These are phyloP conservation scores for Pichia eremophila DNA, from an alignment of 805 yeast genomes.

Conservation along the genomic window DNA sequence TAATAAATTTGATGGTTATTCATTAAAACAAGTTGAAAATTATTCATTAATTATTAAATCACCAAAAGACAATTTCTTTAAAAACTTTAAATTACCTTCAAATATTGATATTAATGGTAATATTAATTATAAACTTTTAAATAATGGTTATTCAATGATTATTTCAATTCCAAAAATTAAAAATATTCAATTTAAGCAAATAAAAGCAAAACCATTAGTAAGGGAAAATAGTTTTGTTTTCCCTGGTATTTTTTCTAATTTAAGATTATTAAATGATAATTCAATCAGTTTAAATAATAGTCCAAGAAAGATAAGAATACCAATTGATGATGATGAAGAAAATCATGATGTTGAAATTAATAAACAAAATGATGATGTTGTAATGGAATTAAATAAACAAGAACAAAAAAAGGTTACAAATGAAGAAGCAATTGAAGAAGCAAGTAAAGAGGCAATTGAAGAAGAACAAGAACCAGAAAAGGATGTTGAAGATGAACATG, in stretches of 20 bases:
- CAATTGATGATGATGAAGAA: slow-evolving; percentile 1
- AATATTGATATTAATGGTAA: slow-evolving; percentile 15
- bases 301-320: background rate
- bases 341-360: background rate
- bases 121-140: slow-evolving; percentile 10
- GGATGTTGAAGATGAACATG: no score
- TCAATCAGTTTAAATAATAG: background rate
- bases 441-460: no score
- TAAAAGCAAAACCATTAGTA: no score
- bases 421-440: no score
- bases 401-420: no score
- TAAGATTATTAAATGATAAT: background rate
- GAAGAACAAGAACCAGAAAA: no score
- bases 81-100: slow-evolving; percentile 16
- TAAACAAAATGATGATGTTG: background rate
- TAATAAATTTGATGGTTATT: slow-evolving; percentile 16
- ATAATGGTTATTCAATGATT: slow-evolving; percentile 16
- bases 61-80: slow-evolving; percentile 14
- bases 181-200: background rate
- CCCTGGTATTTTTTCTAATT: slow-evolving; percentile 1
- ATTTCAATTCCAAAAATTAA: slow-evolving; percentile 12
- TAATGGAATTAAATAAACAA: background rate
- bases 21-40: slow-evolving; percentile 13
- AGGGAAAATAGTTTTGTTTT: background rate
- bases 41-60: slow-evolving; percentile 15